A percentile compares a stretch with the other conserved stretches of the same genome.
Evolutionary conservation across 768 basidiomycete species (phyloP).

Genomic region (Pleurotus pulmonarius): DNA sequence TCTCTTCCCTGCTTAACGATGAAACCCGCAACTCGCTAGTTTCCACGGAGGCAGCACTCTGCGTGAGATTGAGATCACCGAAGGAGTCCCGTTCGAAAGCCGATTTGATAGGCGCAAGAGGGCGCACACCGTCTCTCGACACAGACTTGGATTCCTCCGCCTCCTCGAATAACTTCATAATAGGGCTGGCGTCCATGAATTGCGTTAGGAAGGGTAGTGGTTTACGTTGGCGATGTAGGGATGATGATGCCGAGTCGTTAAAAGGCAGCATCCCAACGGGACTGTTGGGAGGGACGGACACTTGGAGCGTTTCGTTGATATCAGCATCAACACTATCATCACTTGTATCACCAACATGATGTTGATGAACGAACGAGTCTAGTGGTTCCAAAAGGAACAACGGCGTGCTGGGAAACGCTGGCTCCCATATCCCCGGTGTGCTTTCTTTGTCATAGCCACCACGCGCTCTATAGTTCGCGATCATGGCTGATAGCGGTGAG

Average conservation of each 20-base stretch:
- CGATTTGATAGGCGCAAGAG: slow-evolving; percentile 5
- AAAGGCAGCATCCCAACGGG: not conserved
- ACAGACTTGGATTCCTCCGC: not conserved
- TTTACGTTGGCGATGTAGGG: slow-evolving; percentile 1
- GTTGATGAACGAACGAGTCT: not conserved
- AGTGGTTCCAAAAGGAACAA: not conserved
- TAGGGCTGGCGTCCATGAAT: slow-evolving; percentile 1
- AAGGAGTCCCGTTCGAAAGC: not conserved
- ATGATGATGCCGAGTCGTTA: not conserved
- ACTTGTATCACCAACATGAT: slow-evolving; percentile 6
- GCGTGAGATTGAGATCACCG: not conserved
- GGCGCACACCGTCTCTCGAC: slow-evolving; percentile 2
- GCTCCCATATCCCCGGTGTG: not conserved
- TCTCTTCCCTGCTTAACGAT: slow-evolving; percentile 1
- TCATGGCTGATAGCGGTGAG: not conserved
- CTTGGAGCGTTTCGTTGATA: not conserved
- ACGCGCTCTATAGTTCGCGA: not conserved
- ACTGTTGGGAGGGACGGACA: slow-evolving; percentile 2
- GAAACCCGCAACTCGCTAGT: not conserved
- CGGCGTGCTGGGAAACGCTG: not conserved
- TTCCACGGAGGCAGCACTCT: not conserved
- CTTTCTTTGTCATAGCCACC: not conserved
- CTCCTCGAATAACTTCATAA: not conserved
- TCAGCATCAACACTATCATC: not conserved
- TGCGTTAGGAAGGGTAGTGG: not conserved